A percentile compares a stretch with the other conserved stretches of the same genome.
These are phyloP conservation scores for Cladosporium sp. DNA, from an alignment of 2,329 filamentous ascomycete species.

Conservation along the genomic window DNA sequence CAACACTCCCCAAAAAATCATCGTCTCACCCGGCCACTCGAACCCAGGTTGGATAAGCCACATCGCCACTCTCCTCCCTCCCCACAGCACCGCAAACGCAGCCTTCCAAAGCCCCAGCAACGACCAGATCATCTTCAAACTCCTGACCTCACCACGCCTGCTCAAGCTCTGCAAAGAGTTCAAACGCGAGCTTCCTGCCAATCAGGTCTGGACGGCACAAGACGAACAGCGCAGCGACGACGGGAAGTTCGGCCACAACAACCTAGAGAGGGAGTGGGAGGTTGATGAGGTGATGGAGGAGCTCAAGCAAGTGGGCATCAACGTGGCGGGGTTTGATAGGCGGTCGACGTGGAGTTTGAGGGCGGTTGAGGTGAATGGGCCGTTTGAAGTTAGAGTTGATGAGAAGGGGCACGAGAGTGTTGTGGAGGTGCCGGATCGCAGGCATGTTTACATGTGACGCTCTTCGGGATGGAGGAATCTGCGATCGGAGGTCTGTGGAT, in stretches of 20 bases:
- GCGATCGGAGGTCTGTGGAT: background rate
- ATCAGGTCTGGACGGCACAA: background rate
- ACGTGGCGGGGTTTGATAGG: background rate
- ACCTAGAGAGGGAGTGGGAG: background rate
- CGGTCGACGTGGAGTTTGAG: constrained; percentile 1
- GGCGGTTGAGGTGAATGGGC: background rate
- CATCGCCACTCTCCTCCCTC: constrained; percentile 1
- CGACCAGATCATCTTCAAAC: background rate
- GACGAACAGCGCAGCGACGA: background rate
- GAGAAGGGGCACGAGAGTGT: constrained; percentile 1
- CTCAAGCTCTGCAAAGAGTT: background rate
- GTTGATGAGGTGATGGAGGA: background rate
- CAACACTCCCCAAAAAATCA: background rate
- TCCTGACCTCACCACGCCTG: background rate
- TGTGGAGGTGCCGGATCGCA: background rate
- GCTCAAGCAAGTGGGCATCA: background rate
- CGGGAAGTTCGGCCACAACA: background rate
- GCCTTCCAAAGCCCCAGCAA: background rate
- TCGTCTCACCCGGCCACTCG: constrained; percentile 4
- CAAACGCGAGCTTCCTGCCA: background rate
- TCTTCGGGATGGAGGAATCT: background rate
- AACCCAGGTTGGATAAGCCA: constrained; percentile 1
- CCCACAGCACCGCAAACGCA: background rate
- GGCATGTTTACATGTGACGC: background rate
- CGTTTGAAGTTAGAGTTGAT: constrained; percentile 2